Percentiles rank a stretch among this genome's conserved stretches.
phyloP scores from a whole-genome alignment of 2,329 filamentous ascomycete species.

The Colletotrichum camelliae region DNA sequence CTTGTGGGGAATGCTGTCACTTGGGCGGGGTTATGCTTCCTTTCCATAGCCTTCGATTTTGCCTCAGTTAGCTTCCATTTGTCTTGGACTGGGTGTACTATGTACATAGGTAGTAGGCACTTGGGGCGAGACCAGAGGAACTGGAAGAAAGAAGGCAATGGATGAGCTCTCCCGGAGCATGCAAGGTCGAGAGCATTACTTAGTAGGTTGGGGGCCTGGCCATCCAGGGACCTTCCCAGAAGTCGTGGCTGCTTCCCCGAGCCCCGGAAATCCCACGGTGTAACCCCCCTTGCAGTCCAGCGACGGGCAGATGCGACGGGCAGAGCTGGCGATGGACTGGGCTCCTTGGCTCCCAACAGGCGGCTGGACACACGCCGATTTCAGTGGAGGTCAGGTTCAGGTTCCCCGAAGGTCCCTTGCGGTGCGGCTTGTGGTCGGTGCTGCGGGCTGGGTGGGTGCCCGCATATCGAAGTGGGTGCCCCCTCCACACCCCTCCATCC shows the following conservation, averaged over 20 bases:
- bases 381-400: background rate
- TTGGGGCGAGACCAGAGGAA: background rate
- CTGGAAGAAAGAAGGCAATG: background rate
- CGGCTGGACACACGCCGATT: background rate
- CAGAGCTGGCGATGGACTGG: background rate
- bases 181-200: background rate
- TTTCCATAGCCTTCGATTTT: background rate
- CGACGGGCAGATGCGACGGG: background rate
- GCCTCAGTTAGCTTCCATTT: background rate
- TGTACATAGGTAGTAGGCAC: background rate
- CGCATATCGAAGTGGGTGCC: background rate
- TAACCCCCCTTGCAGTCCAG: background rate
- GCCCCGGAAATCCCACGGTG: background rate
- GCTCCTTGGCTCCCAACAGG: background rate
- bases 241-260: background rate
- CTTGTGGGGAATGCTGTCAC: background rate
- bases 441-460: background rate
- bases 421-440: background rate
- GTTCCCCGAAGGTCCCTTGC: background rate
- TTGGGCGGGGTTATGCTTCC: background rate
- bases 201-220: background rate
- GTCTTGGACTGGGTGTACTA: background rate
- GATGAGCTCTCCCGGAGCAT: background rate
- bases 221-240: slow-evolving; percentile 5
- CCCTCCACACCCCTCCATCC: slow-evolving; percentile 10